phyloP scores from a whole-genome alignment of 2,329 filamentous ascomycete species.

The Apiospora malaysiana region DNA sequence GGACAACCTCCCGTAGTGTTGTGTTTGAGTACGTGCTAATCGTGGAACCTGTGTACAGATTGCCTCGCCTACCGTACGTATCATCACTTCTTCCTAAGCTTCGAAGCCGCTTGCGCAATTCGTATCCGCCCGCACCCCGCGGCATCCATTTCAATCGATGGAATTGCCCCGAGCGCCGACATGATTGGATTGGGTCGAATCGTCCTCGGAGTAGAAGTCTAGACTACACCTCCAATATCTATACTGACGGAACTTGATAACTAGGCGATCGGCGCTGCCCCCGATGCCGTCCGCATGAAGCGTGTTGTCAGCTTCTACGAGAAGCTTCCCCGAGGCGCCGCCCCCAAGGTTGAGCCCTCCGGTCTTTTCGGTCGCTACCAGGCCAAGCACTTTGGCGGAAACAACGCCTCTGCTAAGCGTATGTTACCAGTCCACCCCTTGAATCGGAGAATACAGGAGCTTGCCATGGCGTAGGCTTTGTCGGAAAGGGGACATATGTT shows the following conservation, averaged over 20 bases:
- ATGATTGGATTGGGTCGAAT: neutral
- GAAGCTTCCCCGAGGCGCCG: conserved; percentile 91
- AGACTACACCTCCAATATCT: neutral
- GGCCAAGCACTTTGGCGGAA: conserved; percentile 84
- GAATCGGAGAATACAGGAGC: neutral
- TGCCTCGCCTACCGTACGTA: conserved; percentile 82
- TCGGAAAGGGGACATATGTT: neutral
- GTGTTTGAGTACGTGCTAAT: conserved; percentile 14
- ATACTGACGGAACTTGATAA: neutral
- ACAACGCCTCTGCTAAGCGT: conserved; percentile 90
- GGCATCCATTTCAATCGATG: neutral
- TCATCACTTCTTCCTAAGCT: conserved; percentile 19
- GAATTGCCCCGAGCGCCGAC: neutral
- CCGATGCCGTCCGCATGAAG: conserved; percentile 97
- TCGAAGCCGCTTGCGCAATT: neutral
- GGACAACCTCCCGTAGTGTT: neutral
- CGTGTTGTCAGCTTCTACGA: conserved; percentile 98
- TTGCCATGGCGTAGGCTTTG: neutral
- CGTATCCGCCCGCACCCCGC: neutral
- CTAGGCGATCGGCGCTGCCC: conserved; percentile 91
- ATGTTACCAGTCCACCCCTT: conserved; percentile 51
- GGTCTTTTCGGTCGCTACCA: conserved; percentile 90
- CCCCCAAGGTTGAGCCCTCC: conserved; percentile 80
- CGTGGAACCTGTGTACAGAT: conserved; percentile 57
- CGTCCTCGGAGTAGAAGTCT: neutral